phyloP scores from a whole-genome alignment of 257 asterid species.

The Solanum virginianum region DNA sequence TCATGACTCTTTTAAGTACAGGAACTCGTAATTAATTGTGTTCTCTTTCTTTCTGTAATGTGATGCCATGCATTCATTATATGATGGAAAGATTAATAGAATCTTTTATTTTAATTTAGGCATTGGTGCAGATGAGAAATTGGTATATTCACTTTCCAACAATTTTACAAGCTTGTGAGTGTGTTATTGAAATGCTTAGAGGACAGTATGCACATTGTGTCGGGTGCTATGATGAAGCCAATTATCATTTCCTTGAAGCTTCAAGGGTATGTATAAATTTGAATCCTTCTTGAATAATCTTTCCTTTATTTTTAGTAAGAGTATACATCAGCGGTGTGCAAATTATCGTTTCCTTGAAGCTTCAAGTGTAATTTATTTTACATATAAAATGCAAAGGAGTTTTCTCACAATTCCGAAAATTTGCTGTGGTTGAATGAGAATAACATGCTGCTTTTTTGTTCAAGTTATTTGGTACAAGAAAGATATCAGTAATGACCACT shows the following conservation, averaged over 20 bases:
- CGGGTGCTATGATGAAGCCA: conserved; percentile 77
- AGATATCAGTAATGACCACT: neutral
- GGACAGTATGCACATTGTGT: conserved; percentile 95
- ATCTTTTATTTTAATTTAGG: conserved; percentile 31
- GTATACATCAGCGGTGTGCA: neutral
- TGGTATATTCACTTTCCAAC: conserved; percentile 87
- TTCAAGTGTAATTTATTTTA: neutral
- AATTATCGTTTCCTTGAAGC: neutral
- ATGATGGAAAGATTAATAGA: neutral
- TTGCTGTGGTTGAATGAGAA: neutral
- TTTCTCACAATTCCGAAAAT: neutral
- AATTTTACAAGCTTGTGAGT: conserved; percentile 85
- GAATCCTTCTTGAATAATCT: neutral
- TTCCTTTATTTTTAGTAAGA: neutral
- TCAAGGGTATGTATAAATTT: conserved; percentile 36
- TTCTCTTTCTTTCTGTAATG: neutral
- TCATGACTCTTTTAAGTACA: neutral
- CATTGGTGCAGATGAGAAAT: conserved; percentile 82
- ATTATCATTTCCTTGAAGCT: conserved; percentile 86
- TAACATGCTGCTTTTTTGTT: neutral
- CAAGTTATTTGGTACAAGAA: neutral
- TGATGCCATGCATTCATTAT: neutral
- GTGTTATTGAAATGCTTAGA: conserved; percentile 79
- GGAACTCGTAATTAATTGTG: neutral
- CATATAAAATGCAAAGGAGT: neutral